Evolutionary conservation across 371 early-diverging fungal genomes (phyloP), one percentile per base, ranked within the genome.

Genomic region (Capillidium heterosporum): DNA sequence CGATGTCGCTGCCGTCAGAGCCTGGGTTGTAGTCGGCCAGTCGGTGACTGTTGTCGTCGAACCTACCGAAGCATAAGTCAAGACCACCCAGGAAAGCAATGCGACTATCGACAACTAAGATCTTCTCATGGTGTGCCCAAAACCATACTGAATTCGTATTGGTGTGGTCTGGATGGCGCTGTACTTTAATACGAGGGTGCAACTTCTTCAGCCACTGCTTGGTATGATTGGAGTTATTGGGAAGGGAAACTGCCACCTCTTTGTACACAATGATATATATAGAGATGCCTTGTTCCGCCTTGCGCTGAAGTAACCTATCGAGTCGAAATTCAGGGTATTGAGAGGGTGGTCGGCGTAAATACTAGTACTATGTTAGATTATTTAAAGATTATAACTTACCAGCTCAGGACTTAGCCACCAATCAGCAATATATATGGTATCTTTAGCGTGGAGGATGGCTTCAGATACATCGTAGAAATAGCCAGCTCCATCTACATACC

Each of bases 361-460:
- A 89, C 73, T 35, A 35, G 4, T 13, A 35, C 4, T 7, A 35
- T 35, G 35, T 35, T 35, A 35, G 82, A 60, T 32, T 62, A 59
- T 3, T 35, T 15, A 35, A n/a, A 61, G 69, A 72, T 78, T 80
- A 73, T 7, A 7, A 13, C 13, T 35, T 35, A 35, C 35, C 35
- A 88, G 59, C 56, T 88, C 84, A 19, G 89, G 89, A 27, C 81
- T 74, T 26, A 89, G 71, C 87, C 91, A 93, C 95, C 95, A 95
- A 67, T 89, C 95, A 41, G 77, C 77, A 61, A 92, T 89, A 65
- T 83, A 91, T 49, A 92, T 84, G 59, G 71, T 73, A 32, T 76
- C 72, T 32, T 75, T 74, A 42, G 93, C 91, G 26, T 71, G 70
- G 59, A 78, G 71, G 59, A 93, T 73, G 21, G 86, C 84, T 57